These are phyloP conservation scores for Leishmania arabica DNA, from an alignment of 208 protist species.

Conservation along the genomic window DNA sequence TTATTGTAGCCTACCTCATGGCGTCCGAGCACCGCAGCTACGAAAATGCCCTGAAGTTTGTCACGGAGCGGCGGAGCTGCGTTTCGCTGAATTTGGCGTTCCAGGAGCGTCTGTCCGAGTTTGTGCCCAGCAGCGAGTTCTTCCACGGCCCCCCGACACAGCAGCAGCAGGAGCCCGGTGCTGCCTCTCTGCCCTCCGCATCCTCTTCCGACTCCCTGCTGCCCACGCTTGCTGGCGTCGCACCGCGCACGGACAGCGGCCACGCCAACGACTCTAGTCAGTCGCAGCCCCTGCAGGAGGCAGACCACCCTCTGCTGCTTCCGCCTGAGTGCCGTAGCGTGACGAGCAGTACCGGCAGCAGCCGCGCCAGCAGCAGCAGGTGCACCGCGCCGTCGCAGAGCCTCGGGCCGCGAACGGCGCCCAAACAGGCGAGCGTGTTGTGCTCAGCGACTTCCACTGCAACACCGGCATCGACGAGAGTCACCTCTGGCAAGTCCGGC, in stretches of 20 bases:
- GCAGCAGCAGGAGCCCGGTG: not conserved
- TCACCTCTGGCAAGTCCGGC: slow-evolving; percentile 2
- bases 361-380: slow-evolving; percentile 21
- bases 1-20: slow-evolving; percentile 88
- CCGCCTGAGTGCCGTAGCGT: not conserved
- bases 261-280: not conserved
- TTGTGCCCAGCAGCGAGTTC: slow-evolving; percentile 22
- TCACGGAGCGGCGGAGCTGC: slow-evolving; percentile 53
- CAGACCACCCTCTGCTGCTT: not conserved
- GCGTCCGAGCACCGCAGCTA: slow-evolving; percentile 54
- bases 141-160: slow-evolving; percentile 12
- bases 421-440: not conserved
- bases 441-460: not conserved
- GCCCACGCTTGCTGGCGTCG: slow-evolving; percentile 5
- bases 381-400: slow-evolving; percentile 1
- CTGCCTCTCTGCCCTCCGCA: not conserved
- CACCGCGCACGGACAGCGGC: not conserved
- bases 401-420: not conserved
- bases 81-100: slow-evolving; percentile 87
- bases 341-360: slow-evolving; percentile 17
- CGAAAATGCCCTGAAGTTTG: slow-evolving; percentile 50
- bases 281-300: not conserved
- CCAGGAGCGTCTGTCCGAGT: slow-evolving; percentile 59
- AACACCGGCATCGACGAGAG: not conserved
- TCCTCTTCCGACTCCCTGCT: not conserved